These are phyloP conservation scores for Amphicarpaea edgeworthii DNA, from an alignment of 306 rosid genomes.

Conservation along the genomic window DNA sequence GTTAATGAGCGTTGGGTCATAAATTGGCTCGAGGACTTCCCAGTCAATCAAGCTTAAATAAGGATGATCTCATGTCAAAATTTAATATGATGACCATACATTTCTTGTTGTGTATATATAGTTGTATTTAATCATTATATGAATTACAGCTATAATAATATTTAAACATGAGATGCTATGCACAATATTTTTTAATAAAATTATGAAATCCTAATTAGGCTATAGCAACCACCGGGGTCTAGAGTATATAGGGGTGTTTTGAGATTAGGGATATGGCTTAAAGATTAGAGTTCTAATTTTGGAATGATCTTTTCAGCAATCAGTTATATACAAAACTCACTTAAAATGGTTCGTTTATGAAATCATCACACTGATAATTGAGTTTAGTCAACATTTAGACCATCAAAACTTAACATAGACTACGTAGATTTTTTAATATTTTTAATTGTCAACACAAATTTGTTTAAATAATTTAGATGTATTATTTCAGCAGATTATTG, in stretches of 20 bases:
- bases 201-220: background rate
- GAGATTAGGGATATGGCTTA: constrained; percentile 19
- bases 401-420: background rate
- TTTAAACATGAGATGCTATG: background rate
- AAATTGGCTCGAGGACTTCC: constrained; percentile 41
- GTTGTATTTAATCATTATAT: background rate
- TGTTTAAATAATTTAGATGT: background rate
- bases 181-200: background rate
- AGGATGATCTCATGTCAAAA: constrained; percentile 21
- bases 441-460: background rate
- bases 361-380: constrained; percentile 40
- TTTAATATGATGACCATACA: background rate
- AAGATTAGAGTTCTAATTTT: constrained; percentile 18
- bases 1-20: constrained; percentile 46
- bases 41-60: constrained; percentile 38
- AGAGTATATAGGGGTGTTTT: constrained; percentile 8
- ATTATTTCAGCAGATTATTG: too few species aligned
- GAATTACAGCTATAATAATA: background rate
- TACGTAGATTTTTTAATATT: background rate
- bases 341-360: constrained; percentile 36
- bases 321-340: background rate
- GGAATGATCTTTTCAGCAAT: background rate
- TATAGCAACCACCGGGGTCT: constrained; percentile 15
- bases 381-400: constrained; percentile 43
- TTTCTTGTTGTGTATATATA: background rate